Conservation (phyloP, 2,329 filamentous ascomycete genomes). For the Diplocarpon rosae region DNA sequence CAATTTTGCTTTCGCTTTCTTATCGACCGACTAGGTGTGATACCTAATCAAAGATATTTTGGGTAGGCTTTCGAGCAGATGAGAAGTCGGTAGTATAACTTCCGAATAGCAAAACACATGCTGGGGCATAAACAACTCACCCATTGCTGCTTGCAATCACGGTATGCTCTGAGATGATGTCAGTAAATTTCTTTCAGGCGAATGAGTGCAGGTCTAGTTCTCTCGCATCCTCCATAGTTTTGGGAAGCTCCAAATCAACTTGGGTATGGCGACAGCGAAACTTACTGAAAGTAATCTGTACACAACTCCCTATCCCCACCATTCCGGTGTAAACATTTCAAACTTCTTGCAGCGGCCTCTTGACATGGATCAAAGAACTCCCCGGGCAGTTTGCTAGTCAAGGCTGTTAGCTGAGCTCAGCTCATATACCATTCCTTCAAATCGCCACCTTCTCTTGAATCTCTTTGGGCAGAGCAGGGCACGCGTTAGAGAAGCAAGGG, state of each 20-base stretch:
- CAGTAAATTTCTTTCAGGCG: neutral
- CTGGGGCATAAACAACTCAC: constrained; percentile 37
- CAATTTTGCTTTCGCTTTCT: too few species aligned
- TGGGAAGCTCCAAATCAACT: too few species aligned
- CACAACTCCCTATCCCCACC: constrained; percentile 83
- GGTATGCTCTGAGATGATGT: constrained; percentile 59
- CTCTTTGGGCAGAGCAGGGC: too few species aligned
- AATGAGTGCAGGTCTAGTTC: neutral
- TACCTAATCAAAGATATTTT: too few species aligned
- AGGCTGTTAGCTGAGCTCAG: constrained; percentile 10
- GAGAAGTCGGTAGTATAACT: too few species aligned
- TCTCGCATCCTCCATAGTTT: too few species aligned
- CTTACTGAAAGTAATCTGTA: constrained; percentile 88
- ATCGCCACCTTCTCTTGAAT: too few species aligned
- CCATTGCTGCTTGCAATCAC: constrained; percentile 92
- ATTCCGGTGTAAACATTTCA: constrained; percentile 83
- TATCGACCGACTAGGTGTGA: too few species aligned
- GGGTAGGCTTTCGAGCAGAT: too few species aligned
- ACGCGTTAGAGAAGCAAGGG: too few species aligned
- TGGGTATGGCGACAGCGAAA: neutral
- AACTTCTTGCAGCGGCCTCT: constrained; percentile 74
- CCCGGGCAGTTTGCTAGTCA: constrained; percentile 67
- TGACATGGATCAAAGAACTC: constrained; percentile 94
- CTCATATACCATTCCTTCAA: too few species aligned
- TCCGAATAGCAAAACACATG: too few species aligned